Conservation (phyloP, 2,329 filamentous ascomycete species). For the Microdochium bolleyi region DNA sequence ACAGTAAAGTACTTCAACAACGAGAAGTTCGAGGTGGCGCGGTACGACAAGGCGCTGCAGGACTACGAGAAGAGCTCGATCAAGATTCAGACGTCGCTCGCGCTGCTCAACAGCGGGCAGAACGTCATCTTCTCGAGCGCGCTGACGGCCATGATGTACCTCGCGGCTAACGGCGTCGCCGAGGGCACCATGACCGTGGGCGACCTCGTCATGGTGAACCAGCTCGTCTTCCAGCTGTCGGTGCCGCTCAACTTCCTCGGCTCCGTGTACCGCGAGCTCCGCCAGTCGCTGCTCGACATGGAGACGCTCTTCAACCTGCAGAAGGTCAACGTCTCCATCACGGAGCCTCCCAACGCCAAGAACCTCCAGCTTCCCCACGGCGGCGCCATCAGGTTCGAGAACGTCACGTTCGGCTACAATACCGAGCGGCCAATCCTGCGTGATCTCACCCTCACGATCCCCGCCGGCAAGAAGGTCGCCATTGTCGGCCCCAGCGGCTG, state of each 20-base stretch:
- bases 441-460: conserved; percentile 80
- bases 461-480: conserved; percentile 91
- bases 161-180: conserved; percentile 85
- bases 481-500: conserved; percentile 93
- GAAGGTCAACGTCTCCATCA: conserved; percentile 86
- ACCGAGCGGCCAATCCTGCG: conserved; percentile 79
- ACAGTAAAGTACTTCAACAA: conserved; percentile 99
- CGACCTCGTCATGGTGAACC: conserved; percentile 97
- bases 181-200: conserved; percentile 78
- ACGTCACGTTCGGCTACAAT: conserved; percentile 91
- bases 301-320: conserved; percentile 96
- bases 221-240: conserved; percentile 95
- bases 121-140: conserved; percentile 96
- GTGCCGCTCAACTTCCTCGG: conserved; percentile 96
- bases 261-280: conserved; percentile 92
- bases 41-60: conserved; percentile 81
- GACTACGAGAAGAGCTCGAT: conserved; percentile 92
- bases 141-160: conserved; percentile 95
- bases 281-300: conserved; percentile 95
- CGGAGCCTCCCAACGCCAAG: conserved; percentile 67
- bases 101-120: conserved; percentile 89
- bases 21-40: conserved; percentile 83
- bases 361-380: conserved; percentile 65
- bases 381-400: conserved; percentile 88
- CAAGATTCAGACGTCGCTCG: conserved; percentile 89